Evolutionary conservation across 306 rosid genomes (phyloP), one percentile per base, ranked within the genome.

Genomic region (Cicer arietinum): DNA sequence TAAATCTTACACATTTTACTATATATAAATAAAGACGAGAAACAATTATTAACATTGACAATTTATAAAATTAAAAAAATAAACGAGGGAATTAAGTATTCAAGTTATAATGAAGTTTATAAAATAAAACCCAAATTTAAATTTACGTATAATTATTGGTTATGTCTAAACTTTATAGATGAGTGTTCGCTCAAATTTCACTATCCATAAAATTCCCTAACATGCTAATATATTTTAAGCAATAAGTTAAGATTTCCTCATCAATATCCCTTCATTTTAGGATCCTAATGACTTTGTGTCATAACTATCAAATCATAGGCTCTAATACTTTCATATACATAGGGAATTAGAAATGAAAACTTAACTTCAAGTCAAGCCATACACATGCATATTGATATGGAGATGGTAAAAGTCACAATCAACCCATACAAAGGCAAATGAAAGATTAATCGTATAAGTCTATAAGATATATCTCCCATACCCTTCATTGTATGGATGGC

Each of bases 391-490:
- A 66, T 58, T 17, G 69, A 53, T 60, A 44, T 58, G 37, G 69
- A 45, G 68, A 59, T 25, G 69, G 70, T 17, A 46, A 37, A 61
- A 61, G 78, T 74, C 69, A 74, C 70, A 10, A 47, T 62, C 68
- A 30, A 39, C 25, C 13, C 68, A 16, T 17, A n/a, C 12, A 54
- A 57, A 13, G 62, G 65, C 13, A 30, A 57, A 51, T 3, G 7
- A 44, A 73, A 51, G 84, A 59, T 74, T 61, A 30, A 30, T 30
- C 35, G 5, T 30, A 30, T 30, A 30, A 30, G 35, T 60, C 52
- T 22, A 72, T 2, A 20, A 18, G 12, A 65, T 48, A 30, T 46
- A 9, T 47, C 43, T 74, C 54, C 56, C 71, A 66, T 44, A 45
- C 47, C 44, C 73, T 44, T 39, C 42, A 47, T 9, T 67, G 43